phyloP scores from a whole-genome alignment of 768 basidiomycete species.

The Lepiota venenata region DNA sequence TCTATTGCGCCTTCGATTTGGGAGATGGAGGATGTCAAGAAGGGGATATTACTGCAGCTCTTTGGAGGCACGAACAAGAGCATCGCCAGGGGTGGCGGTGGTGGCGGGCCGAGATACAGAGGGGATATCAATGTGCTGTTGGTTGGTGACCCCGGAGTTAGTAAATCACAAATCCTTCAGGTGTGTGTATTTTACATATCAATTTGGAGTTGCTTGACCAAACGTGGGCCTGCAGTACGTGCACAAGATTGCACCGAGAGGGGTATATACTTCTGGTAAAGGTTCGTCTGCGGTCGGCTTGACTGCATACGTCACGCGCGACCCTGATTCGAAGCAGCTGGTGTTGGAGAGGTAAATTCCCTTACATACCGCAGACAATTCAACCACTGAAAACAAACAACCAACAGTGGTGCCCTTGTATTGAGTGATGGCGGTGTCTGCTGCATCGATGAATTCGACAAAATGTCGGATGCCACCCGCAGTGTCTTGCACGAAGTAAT shows the following conservation, averaged over 20 bases:
- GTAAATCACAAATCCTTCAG: slow-evolving; percentile 93
- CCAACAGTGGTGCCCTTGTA: slow-evolving; percentile 81
- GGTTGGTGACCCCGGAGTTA: slow-evolving; percentile 96
- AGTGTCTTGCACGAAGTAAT: slow-evolving; percentile 99
- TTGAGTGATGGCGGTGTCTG: slow-evolving; percentile 96
- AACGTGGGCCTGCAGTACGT: slow-evolving; percentile 66
- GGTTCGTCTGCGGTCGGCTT: slow-evolving; percentile 98
- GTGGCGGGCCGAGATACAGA: slow-evolving; percentile 92
- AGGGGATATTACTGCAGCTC: slow-evolving; percentile 92
- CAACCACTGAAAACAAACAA: too few relatives aligned
- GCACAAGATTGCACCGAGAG: slow-evolving; percentile 96
- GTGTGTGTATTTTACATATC: slow-evolving; percentile 35
- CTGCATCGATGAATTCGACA: slow-evolving; percentile 99
- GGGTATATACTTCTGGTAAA: slow-evolving; percentile 97
- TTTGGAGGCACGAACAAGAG: slow-evolving; percentile 99
- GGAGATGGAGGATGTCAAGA: slow-evolving; percentile 99
- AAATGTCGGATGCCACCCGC: slow-evolving; percentile 97
- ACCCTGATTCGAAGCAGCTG: slow-evolving; percentile 97
- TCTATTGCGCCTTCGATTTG: slow-evolving; percentile 94
- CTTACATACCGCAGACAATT: too few relatives aligned
- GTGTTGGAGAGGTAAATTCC: slow-evolving; percentile 83
- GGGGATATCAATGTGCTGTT: slow-evolving; percentile 98
- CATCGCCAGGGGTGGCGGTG: slow-evolving; percentile 89
- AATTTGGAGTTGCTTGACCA: background rate
- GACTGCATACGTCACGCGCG: slow-evolving; percentile 97